A percentile compares a stretch with the other conserved stretches of the same genome.
Evolutionary conservation across 129 eudicot genomes (phyloP).

Genomic region (Flaveria ramosissima): DNA sequence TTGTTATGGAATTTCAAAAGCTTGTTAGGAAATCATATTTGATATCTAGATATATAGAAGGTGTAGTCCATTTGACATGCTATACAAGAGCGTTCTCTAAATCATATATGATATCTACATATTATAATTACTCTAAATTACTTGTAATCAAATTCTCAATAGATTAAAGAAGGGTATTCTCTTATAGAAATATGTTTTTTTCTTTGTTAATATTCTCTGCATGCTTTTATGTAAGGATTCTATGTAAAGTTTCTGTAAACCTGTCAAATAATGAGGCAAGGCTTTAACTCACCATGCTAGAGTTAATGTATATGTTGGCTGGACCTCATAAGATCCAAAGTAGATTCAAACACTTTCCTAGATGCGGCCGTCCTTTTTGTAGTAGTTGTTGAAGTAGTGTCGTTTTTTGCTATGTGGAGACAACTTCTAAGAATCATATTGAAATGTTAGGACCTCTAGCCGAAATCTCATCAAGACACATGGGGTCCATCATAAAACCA

Average conservation of each 20-base stretch:
- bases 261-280: not conserved
- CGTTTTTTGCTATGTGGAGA: too few species aligned
- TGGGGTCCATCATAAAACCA: not conserved
- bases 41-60: constrained; percentile 7
- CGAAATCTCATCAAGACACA: not conserved
- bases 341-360: too few species aligned
- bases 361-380: too few species aligned
- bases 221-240: not conserved
- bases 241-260: not conserved
- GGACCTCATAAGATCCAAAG: not conserved
- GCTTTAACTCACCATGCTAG: not conserved
- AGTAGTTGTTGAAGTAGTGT: too few species aligned
- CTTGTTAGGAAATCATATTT: not conserved
- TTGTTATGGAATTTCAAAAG: not conserved
- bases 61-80: not conserved
- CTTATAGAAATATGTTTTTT: not conserved
- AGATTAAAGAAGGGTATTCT: too few species aligned
- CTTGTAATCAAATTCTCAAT: not conserved
- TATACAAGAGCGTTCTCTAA: not conserved
- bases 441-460: too few species aligned
- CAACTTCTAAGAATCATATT: too few species aligned
- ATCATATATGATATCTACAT: too few species aligned
- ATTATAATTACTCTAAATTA: too few species aligned
- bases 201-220: not conserved
- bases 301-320: not conserved